Conservation (phyloP, 2,329 filamentous ascomycete species). For the Grosmannia serpens region DNA sequence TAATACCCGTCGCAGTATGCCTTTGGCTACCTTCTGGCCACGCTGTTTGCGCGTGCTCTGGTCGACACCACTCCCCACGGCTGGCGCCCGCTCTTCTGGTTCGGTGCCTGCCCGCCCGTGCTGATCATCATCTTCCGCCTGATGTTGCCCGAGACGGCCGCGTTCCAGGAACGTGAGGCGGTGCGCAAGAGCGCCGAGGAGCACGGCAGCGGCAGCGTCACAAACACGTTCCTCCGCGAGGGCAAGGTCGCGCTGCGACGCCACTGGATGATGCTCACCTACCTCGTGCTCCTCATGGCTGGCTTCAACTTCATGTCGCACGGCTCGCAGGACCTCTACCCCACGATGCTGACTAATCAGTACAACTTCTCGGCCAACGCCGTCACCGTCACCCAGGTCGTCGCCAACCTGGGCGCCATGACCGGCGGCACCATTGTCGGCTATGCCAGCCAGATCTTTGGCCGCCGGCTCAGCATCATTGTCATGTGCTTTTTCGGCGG, state of each 20-base stretch:
- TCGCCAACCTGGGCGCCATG: slow-evolving; percentile 70
- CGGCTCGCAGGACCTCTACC: slow-evolving; percentile 71
- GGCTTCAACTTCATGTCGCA: slow-evolving; percentile 71
- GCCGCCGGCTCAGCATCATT: slow-evolving; percentile 59
- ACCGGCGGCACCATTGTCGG: slow-evolving; percentile 63
- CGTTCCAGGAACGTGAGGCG: slow-evolving; percentile 11
- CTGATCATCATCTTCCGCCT: slow-evolving; percentile 13
- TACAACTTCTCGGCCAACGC: slow-evolving; percentile 12
- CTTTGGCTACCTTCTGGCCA: slow-evolving; percentile 27
- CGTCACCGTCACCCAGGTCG: slow-evolving; percentile 41
- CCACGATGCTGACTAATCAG: slow-evolving; percentile 49
- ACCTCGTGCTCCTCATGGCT: slow-evolving; percentile 76
- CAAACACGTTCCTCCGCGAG: slow-evolving; percentile 60
- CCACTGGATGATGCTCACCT: slow-evolving; percentile 70
- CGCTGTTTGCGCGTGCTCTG: slow-evolving; percentile 25
- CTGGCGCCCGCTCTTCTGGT: slow-evolving; percentile 71
- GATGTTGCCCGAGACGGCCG: slow-evolving; percentile 13
- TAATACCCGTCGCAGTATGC: slow-evolving; percentile 31
- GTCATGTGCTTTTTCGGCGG: slow-evolving; percentile 47
- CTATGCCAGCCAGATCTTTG: slow-evolving; percentile 64
- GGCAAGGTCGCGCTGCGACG: slow-evolving; percentile 54
- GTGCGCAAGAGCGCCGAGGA: slow-evolving; percentile 38
- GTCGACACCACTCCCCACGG: slow-evolving; percentile 51
- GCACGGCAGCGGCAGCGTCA: slow-evolving; percentile 47
- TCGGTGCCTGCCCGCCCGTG: slow-evolving; percentile 56